Base-by-base conservation (phyloP, 202 grass and related monocot species). In the Hordeum pubiflorum region DNA sequence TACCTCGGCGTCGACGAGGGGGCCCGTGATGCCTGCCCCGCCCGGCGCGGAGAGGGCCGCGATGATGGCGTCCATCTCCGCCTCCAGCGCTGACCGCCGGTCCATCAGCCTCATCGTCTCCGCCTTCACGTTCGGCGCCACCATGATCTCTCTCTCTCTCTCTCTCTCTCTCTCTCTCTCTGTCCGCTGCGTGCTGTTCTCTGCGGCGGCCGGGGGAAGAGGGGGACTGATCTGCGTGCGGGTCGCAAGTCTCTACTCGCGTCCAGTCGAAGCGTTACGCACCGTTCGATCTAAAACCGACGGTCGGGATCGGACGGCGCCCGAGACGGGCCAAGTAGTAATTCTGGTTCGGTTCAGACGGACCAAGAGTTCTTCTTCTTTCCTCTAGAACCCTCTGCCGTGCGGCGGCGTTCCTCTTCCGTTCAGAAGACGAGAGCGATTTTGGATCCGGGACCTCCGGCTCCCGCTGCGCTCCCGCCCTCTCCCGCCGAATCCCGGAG, bases 41-140 rank as follows among this genome's bases (percentile, higher is more conserved):
- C 79, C 74, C 5, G 90, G 83, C 70, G 75, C 54, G 24, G 84
- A 90, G 82, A 96, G 92, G 48, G 61, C 44, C 3, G 91, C 80
- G 83, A 99, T 96, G 82, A 99, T 83, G 74, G 75, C 87, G 85
- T 96, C 66, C 90, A 99, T 96, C 81, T 93, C 89, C 44, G 90
- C 68, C 87, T 96, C 96, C 39, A 91, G 21, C 23, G 64, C 81
- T 18, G 69, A 22, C 69, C 90, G 58, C 63, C 40, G 77, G 61
- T 93, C 85, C 82, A 91, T 95, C 78, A 99, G 63, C 14, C 75
- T 63, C 78, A 93, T 88, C 58, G 96, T 90, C 81, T 95, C 89
- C 75, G 90, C 86, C 86, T 99, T 99, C 82, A 98, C 68, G 78
- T 95, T 91, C 81, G 82, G 76, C 64, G 88, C 95, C 85, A 93